Evolutionary conservation across 805 yeast genomes (phyloP).

Genomic region (Sungouiella thailandica): DNA sequence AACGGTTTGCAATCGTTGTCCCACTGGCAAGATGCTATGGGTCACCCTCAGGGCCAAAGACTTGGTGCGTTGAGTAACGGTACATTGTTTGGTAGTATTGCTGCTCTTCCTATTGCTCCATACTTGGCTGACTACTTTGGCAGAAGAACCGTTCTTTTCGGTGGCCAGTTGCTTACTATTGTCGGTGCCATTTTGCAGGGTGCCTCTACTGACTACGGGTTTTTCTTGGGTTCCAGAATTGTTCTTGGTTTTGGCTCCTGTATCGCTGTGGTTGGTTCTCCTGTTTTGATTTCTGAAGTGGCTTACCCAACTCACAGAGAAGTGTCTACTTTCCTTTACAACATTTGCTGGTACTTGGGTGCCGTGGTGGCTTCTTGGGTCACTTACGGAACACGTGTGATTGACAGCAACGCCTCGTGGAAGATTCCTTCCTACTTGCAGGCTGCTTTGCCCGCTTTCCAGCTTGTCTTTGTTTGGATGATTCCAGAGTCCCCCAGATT

Average conservation of each 20-base stretch:
- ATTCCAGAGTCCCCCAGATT: constrained; percentile 51
- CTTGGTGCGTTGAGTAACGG: constrained; percentile 21
- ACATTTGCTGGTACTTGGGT: constrained; percentile 50
- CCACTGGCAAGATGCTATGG: constrained; percentile 36
- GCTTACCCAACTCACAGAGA: constrained; percentile 42
- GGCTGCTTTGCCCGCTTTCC: constrained; percentile 42
- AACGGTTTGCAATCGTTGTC: constrained; percentile 46
- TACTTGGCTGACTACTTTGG: constrained; percentile 34
- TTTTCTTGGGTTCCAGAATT: constrained; percentile 42
- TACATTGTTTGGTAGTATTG: constrained; percentile 33
- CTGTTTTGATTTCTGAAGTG: constrained; percentile 47
- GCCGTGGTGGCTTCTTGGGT: constrained; percentile 51
- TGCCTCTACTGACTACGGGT: constrained; percentile 25
- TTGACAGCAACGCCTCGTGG: constrained; percentile 36
- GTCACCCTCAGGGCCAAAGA: constrained; percentile 15
- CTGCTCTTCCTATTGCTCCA: constrained; percentile 16
- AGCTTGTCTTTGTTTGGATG: constrained; percentile 17
- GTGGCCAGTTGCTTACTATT: constrained; percentile 23
- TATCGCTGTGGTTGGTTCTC: constrained; percentile 39
- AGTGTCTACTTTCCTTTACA: constrained; percentile 35
- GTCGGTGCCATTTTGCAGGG: constrained; percentile 38
- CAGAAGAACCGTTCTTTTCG: constrained; percentile 30
- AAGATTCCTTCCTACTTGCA: constrained; percentile 52
- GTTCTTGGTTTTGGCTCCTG: constrained; percentile 45
- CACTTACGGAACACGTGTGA: constrained; percentile 40